Percentiles rank a stretch among this genome's conserved stretches.
These are phyloP conservation scores for Mortierella alpina DNA, from an alignment of 192 early-diverging fungal genomes.

Conservation along the genomic window DNA sequence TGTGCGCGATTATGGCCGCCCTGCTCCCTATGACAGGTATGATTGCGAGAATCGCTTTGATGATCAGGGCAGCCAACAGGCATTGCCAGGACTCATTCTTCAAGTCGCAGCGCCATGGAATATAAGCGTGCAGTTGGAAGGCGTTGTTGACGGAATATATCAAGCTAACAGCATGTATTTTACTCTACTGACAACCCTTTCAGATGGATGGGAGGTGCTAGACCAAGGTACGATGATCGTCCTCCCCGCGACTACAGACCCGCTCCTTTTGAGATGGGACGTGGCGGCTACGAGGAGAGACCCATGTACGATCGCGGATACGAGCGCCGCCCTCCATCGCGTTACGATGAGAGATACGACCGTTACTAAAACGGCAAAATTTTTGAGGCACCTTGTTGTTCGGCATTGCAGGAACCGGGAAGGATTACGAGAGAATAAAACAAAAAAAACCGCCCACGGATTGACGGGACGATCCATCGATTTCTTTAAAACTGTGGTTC, in stretches of 20 bases:
- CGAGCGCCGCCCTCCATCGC: slow-evolving; percentile 42
- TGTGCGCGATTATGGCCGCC: slow-evolving; percentile 48
- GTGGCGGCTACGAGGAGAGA: slow-evolving; percentile 43
- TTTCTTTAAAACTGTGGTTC: too few species aligned
- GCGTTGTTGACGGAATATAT: neutral
- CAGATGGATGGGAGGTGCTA: slow-evolving; percentile 50
- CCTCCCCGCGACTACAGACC: slow-evolving; percentile 52
- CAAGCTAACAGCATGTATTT: neutral
- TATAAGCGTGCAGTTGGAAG: too few species aligned
- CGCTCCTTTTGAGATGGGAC: slow-evolving; percentile 34
- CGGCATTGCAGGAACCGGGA: neutral
- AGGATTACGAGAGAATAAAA: neutral
- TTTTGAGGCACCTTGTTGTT: neutral
- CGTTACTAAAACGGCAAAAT: slow-evolving; percentile 28
- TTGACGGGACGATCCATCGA: too few species aligned
- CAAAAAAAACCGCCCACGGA: neutral
- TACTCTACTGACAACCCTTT: neutral
- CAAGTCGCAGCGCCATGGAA: neutral
- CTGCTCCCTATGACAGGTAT: slow-evolving; percentile 53
- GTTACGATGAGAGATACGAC: slow-evolving; percentile 53
- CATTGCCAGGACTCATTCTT: slow-evolving; percentile 39
- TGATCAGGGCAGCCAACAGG: slow-evolving; percentile 36
- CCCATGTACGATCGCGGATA: slow-evolving; percentile 51
- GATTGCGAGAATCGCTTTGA: slow-evolving; percentile 37
- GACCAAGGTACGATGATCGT: slow-evolving; percentile 52